Conservation (phyloP, 495 filamentous ascomycete species). For the Talaromyces adpressus region DNA sequence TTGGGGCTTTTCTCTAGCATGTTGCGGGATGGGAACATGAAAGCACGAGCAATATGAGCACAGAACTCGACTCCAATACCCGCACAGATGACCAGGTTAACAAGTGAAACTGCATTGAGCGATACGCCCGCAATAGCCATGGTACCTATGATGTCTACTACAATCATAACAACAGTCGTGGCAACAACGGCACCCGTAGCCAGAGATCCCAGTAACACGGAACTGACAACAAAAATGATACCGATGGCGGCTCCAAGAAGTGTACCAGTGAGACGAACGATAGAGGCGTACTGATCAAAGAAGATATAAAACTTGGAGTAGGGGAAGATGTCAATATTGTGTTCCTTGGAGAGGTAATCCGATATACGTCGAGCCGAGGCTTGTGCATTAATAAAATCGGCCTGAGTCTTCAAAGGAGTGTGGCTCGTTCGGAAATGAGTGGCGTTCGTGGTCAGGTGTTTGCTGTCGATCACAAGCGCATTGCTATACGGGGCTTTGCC, state of each 20-base stretch:
- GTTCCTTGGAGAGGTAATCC: constrained; percentile 55
- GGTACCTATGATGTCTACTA: constrained; percentile 88
- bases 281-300: constrained; percentile 92
- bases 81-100: constrained; percentile 94
- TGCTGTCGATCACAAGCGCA: constrained; percentile 71
- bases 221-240: constrained; percentile 73
- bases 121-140: constrained; percentile 87
- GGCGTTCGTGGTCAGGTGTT: constrained; percentile 57
- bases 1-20: constrained; percentile 67
- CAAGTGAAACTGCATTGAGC: constrained; percentile 94
- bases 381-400: constrained; percentile 91
- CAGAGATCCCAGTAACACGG: constrained; percentile 74
- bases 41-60: constrained; percentile 91
- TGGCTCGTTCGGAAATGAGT: constrained; percentile 91
- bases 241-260: constrained; percentile 76
- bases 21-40: constrained; percentile 77
- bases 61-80: constrained; percentile 97
- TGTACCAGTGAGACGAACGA: constrained; percentile 68
- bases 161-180: constrained; percentile 80
- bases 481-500: constrained; percentile 82
- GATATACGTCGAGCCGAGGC: constrained; percentile 87
- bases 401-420: constrained; percentile 73
- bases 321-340: constrained; percentile 77
- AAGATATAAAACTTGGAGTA: constrained; percentile 98
- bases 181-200: constrained; percentile 77